phyloP scores from a whole-genome alignment of 140 eudicot genomes.

The Ambrosia hybrid region DNA sequence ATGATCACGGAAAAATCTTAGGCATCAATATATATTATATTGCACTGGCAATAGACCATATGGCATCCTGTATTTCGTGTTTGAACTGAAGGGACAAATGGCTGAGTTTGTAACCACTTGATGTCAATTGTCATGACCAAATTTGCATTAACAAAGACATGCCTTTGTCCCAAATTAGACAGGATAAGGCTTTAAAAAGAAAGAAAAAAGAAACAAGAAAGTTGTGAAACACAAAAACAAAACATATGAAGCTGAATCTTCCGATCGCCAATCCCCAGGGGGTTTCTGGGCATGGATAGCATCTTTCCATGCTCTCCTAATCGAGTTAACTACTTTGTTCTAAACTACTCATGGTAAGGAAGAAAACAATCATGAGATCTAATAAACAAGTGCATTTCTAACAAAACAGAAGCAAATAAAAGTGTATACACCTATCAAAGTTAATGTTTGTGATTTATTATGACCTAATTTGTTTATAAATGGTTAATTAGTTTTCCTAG shows the following conservation, averaged over 20 bases:
- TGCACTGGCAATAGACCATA: slow-evolving; percentile 13
- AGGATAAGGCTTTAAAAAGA: not conserved
- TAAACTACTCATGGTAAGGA: slow-evolving; percentile 13
- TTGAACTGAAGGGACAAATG: slow-evolving; percentile 15
- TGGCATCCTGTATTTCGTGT: slow-evolving; percentile 13
- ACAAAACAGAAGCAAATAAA: slow-evolving; percentile 5
- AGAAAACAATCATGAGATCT: not conserved
- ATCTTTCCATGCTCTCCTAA: slow-evolving; percentile 12
- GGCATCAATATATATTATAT: slow-evolving; percentile 14
- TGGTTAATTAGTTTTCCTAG: no score
- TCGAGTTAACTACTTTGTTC: slow-evolving; percentile 8
- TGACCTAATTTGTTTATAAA: no score
- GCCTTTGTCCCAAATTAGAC: not conserved
- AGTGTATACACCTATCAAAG: slow-evolving; percentile 1
- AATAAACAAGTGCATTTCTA: slow-evolving; percentile 2
- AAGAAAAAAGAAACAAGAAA: not conserved
- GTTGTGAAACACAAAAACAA: slow-evolving; percentile 9
- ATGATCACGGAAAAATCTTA: slow-evolving; percentile 3
- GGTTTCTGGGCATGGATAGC: slow-evolving; percentile 1
- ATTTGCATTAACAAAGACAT: slow-evolving; percentile 2
- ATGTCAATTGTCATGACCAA: slow-evolving; percentile 4
- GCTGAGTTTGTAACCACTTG: slow-evolving; percentile 5
- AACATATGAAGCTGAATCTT: not conserved
- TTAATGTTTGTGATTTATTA: not conserved
- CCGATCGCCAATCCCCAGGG: not conserved